A percentile compares a stretch with the other conserved stretches of the same genome.
Evolutionary conservation across 2,329 filamentous ascomycete genomes (phyloP).

Genomic region (Pyricularia sp.): DNA sequence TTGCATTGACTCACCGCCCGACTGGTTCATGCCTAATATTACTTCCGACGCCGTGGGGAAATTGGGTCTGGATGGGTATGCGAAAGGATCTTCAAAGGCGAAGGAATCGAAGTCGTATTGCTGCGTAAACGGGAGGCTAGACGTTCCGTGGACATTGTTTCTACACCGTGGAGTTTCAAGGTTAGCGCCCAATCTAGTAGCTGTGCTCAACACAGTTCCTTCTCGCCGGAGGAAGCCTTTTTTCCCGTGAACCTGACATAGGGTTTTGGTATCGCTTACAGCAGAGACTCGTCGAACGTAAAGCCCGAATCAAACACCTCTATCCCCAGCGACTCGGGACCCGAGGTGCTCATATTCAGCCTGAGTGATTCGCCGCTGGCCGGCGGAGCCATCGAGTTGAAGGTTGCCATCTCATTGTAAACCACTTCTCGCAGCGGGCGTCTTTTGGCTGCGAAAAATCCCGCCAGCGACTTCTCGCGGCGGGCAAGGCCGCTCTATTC

Average conservation of each 20-base stretch:
- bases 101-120: constrained; percentile 53
- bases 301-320: constrained; percentile 43
- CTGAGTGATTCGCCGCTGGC: constrained; percentile 33
- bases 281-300: constrained; percentile 44
- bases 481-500: neutral
- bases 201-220: neutral
- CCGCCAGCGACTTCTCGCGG: neutral
- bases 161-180: constrained; percentile 15
- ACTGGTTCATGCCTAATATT: constrained; percentile 11
- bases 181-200: neutral
- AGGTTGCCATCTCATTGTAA: constrained; percentile 47
- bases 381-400: constrained; percentile 45
- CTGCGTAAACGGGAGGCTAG: constrained; percentile 43
- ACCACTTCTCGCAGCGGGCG: neutral
- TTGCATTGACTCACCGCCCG: constrained; percentile 24
- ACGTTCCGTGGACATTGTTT: constrained; percentile 33
- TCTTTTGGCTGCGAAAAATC: neutral
- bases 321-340: constrained; percentile 29
- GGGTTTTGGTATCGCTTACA: constrained; percentile 30
- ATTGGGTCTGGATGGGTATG: constrained; percentile 42
- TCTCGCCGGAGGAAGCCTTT: neutral
- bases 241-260: neutral
- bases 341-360: constrained; percentile 33
- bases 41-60: constrained; percentile 25
- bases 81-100: constrained; percentile 57